phyloP scores from a whole-genome alignment of 2,329 filamentous ascomycete genomes.

The Penicillium sp. region DNA sequence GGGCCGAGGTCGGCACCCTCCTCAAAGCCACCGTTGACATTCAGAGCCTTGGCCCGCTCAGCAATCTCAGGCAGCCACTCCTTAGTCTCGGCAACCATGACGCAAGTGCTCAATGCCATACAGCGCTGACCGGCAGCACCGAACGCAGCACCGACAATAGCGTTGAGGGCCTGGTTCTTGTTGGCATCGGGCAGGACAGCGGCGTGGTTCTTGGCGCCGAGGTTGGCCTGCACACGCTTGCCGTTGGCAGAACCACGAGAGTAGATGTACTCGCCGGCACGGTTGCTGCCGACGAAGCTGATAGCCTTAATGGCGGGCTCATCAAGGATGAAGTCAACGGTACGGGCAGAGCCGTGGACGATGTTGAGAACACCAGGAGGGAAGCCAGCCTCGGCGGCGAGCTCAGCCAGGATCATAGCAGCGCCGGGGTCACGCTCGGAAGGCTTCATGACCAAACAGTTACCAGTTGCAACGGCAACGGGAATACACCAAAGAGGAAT shows the following conservation, averaged over 20 bases:
- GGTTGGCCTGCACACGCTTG: slow-evolving; percentile 69
- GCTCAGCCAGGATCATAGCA: slow-evolving; percentile 66
- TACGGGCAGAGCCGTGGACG: slow-evolving; percentile 64
- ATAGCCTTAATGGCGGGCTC: slow-evolving; percentile 70
- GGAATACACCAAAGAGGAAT: slow-evolving; percentile 70
- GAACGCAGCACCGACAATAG: slow-evolving; percentile 67
- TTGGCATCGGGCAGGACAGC: slow-evolving; percentile 68
- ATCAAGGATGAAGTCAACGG: slow-evolving; percentile 70
- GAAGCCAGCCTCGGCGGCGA: slow-evolving; percentile 65
- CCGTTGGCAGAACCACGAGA: slow-evolving; percentile 67
- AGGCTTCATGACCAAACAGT: slow-evolving; percentile 66
- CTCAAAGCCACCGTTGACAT: slow-evolving; percentile 65
- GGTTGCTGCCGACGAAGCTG: slow-evolving; percentile 69
- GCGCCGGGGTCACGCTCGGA: slow-evolving; percentile 67
- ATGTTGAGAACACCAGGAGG: slow-evolving; percentile 68
- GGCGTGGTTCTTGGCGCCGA: slow-evolving; percentile 71
- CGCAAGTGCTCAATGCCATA: slow-evolving; percentile 68
- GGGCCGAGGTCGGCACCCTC: slow-evolving; percentile 65
- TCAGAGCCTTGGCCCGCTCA: slow-evolving; percentile 61
- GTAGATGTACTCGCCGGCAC: slow-evolving; percentile 70
- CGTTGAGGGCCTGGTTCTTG: slow-evolving; percentile 68
- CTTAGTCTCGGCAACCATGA: slow-evolving; percentile 66
- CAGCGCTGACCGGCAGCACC: slow-evolving; percentile 70
- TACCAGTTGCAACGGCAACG: slow-evolving; percentile 65
- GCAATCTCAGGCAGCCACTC: slow-evolving; percentile 66